Evolutionary conservation across 441 rosid species (phyloP).

Genomic region (Jatropha multifida): DNA sequence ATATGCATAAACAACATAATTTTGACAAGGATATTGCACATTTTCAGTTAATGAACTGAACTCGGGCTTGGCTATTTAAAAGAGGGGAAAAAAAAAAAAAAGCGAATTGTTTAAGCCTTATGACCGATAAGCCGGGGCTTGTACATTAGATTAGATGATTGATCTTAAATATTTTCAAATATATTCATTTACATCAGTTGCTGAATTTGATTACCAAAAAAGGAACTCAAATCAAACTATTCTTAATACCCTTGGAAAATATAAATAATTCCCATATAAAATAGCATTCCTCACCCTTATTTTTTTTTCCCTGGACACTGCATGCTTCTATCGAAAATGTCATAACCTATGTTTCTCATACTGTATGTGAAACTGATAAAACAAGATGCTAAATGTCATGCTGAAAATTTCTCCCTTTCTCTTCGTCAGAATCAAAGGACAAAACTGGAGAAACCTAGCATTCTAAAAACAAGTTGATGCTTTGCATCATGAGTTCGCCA

Average conservation of each 20-base stretch:
- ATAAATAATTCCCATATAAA: neutral
- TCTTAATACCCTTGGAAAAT: neutral
- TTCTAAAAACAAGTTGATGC: slow-evolving; percentile 26
- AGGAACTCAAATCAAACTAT: neutral
- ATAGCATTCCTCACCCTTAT: neutral
- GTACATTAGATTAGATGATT: no score
- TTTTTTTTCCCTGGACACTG: neutral
- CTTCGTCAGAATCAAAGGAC: slow-evolving; percentile 24
- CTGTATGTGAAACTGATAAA: slow-evolving; percentile 1
- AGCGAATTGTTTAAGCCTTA: no score
- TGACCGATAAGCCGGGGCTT: no score
- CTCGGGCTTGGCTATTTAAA: no score
- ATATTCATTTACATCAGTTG: neutral
- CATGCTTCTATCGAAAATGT: neutral
- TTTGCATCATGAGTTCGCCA: slow-evolving; percentile 25
- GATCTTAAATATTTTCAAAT: no score
- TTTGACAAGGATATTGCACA: no score
- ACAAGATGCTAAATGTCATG: slow-evolving; percentile 17
- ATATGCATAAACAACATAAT: no score
- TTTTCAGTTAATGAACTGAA: no score
- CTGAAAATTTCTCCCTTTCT: slow-evolving; percentile 10
- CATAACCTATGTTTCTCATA: slow-evolving; percentile 8
- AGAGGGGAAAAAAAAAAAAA: no score
- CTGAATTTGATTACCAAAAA: neutral
- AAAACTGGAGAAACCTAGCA: slow-evolving; percentile 27